phyloP scores from a whole-genome alignment of 139 green algal species.

The Chloropicon primus region DNA sequence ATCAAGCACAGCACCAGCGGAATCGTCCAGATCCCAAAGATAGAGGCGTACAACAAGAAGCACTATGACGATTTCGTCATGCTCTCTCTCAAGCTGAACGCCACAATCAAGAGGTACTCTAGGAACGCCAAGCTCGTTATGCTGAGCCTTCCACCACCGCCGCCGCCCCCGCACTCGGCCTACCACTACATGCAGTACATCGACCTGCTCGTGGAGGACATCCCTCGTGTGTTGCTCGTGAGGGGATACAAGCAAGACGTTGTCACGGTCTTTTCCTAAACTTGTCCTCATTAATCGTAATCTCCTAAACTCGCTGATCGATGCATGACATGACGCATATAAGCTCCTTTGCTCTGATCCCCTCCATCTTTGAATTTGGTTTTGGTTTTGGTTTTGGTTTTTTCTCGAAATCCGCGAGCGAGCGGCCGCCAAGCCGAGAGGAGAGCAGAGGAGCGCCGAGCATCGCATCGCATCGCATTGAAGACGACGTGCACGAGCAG shows the following conservation, averaged over 20 bases:
- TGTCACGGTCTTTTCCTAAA: constrained; percentile 19
- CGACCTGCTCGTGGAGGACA: constrained; percentile 22
- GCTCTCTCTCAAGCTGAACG: constrained; percentile 26
- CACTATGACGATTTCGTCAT: constrained; percentile 17
- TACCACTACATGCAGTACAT: constrained; percentile 35
- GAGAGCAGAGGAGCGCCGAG: no score
- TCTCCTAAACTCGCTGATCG: no score
- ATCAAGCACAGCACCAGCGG: neutral
- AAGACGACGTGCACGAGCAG: no score
- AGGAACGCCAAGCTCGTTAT: constrained; percentile 19
- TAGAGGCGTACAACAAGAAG: neutral
- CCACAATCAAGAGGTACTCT: constrained; percentile 22
- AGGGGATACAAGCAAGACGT: constrained; percentile 24
- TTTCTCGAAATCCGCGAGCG: no score
- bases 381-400: no score
- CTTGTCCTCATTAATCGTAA: no score
- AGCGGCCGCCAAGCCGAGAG: no score
- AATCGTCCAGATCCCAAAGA: neutral
- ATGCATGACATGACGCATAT: no score
- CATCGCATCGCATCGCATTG: no score
- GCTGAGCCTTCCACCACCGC: constrained; percentile 14
- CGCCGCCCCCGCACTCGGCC: constrained; percentile 16
- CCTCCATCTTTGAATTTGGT: no score
- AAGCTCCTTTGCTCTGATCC: no score
- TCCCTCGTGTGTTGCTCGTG: constrained; percentile 22